Base-by-base conservation (phyloP, 2,329 filamentous ascomycete genomes). In the Phialophora tarda region DNA sequence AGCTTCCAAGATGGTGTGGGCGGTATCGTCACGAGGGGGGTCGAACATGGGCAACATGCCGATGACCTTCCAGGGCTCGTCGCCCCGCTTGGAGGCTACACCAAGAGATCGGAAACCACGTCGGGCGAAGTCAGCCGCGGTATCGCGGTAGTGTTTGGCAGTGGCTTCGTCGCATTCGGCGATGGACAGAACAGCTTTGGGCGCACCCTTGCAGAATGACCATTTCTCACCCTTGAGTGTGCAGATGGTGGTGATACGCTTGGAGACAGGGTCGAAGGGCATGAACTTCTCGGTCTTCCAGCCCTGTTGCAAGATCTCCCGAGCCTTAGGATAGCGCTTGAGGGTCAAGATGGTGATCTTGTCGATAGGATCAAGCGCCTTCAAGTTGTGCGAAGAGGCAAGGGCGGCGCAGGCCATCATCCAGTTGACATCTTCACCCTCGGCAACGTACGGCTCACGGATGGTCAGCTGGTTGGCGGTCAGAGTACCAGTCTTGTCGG, bases 1-100 rank as follows among this genome's bases (percentile, higher is more conserved):
- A 70, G 89, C 89, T 81, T 92, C 89, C 75, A 90, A 82, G 75
- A 92, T 91, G 71, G 89, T 92, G 81, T 91, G 89, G 71, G 89
- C 89, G 69, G 90, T 92, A 78, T 92, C 89, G 74, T 91, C 89
- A 83, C 89, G 89, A 69, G 89, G 89, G 75, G 89, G 89, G 78
- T 92, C 89, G 82, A 92, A 92, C 87, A 92, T 91, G 75, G 89
- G 90, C 78, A 92, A 84, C 82, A 92, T 88, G 78, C 89, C 89
- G 67, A 91, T 86, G 69, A 92, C 83, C 75, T 89, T 84, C 90
- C 89, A 91, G 76, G 84, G 86, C 78, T 87, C 88, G 74, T 91
- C 85, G 79, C 90, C 90, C 83, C 91, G 90, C 84, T 91, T 89
- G 79, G 89, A 89, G 58, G 89, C 89, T 71, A 92, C 90, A 84